Conservation (phyloP, 306 rosid species). For the Vigna mungo region DNA sequence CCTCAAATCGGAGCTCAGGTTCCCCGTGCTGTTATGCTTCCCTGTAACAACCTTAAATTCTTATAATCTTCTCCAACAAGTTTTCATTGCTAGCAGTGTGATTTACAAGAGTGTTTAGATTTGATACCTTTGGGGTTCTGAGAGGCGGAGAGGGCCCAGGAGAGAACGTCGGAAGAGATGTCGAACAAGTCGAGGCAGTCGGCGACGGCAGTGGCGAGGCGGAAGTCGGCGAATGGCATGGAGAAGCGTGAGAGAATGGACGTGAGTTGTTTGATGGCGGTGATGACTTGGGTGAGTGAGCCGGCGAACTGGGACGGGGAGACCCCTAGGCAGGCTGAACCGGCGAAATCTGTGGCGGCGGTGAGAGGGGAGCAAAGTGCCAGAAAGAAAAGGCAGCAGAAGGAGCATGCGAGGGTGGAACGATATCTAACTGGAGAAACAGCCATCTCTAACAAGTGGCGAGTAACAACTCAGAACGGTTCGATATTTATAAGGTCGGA, state of each 20-base stretch:
- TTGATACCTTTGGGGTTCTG: slow-evolving; percentile 58
- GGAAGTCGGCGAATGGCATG: slow-evolving; percentile 51
- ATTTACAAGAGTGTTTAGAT: neutral
- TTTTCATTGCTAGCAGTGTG: neutral
- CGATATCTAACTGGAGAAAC: neutral
- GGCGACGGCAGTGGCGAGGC: slow-evolving; percentile 65
- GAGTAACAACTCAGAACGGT: neutral
- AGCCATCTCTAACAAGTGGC: slow-evolving; percentile 45
- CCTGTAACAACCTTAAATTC: slow-evolving; percentile 44
- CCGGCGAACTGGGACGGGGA: slow-evolving; percentile 49
- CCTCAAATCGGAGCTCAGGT: slow-evolving; percentile 72
- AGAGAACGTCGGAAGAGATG: slow-evolving; percentile 56
- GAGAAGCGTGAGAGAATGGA: slow-evolving; percentile 58
- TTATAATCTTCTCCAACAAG: no score
- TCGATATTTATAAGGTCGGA: slow-evolving; percentile 36
- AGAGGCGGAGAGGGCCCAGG: slow-evolving; percentile 66
- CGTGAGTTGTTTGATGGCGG: slow-evolving; percentile 38
- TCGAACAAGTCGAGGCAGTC: slow-evolving; percentile 84
- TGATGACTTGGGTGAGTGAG: slow-evolving; percentile 50
- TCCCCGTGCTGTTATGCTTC: slow-evolving; percentile 69
- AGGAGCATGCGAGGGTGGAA: neutral
- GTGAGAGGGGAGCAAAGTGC: slow-evolving; percentile 20
- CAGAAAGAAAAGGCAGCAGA: slow-evolving; percentile 15
- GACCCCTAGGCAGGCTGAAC: slow-evolving; percentile 56
- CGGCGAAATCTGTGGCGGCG: neutral